A percentile compares a stretch with the other conserved stretches of the same genome.
Conservation (phyloP, 345 rosid species). For the Schrenkiella parvula region DNA sequence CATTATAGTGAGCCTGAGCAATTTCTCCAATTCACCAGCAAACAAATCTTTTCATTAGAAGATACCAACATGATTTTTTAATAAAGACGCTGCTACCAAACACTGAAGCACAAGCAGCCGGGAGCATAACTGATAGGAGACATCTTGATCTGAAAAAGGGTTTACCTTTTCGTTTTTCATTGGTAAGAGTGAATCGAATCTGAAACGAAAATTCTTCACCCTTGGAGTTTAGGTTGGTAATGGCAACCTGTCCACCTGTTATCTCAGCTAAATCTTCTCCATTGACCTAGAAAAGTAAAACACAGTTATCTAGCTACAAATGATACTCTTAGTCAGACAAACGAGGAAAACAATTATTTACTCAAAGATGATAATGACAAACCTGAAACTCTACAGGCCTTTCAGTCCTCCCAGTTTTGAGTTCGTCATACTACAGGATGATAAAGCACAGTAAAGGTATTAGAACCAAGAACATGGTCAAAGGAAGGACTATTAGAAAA, state of each 20-base stretch:
- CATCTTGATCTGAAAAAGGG: not conserved
- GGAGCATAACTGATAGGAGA: not conserved
- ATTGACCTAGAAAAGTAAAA: slow-evolving; percentile 41
- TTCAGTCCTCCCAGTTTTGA: slow-evolving; percentile 41
- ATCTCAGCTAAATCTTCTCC: slow-evolving; percentile 61
- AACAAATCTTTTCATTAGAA: not conserved
- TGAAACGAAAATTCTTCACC: slow-evolving; percentile 54
- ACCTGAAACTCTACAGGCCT: slow-evolving; percentile 60
- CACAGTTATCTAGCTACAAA: not conserved
- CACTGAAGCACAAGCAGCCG: not conserved
- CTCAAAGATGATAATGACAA: not conserved
- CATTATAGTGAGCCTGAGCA: too few relatives aligned
- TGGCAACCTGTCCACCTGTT: slow-evolving; percentile 57
- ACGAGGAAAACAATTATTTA: not conserved
- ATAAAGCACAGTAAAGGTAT: not conserved
- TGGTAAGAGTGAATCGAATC: slow-evolving; percentile 35
- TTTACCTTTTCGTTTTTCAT: slow-evolving; percentile 13
- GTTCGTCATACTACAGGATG: slow-evolving; percentile 52
- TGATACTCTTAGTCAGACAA: not conserved
- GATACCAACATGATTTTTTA: not conserved
- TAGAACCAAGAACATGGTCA: not conserved
- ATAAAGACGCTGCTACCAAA: not conserved
- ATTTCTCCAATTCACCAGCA: not conserved
- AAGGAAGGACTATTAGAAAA: not conserved
- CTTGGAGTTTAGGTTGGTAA: slow-evolving; percentile 57